Conservation (phyloP, 2,329 filamentous ascomycete genomes). For the Coniochaeta pulveracea region DNA sequence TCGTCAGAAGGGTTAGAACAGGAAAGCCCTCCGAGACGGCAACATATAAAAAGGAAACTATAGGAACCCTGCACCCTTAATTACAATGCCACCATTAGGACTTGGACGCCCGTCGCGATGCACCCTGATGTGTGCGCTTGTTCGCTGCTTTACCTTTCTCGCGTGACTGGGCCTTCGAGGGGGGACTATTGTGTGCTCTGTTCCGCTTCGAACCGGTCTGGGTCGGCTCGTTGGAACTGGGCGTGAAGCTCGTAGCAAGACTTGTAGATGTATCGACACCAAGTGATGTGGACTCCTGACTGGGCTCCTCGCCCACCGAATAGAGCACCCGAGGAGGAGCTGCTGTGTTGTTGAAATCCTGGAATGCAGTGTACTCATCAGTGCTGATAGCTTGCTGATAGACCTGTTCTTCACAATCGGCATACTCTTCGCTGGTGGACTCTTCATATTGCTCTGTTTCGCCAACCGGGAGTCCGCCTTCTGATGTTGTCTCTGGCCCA, state of each 20-base stretch:
- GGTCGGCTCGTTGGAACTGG: slow-evolving; percentile 7
- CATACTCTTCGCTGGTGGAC: slow-evolving; percentile 6
- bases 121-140: slow-evolving; percentile 5
- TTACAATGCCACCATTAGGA: too few species aligned
- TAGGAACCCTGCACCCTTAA: too few species aligned
- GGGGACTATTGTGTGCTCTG: slow-evolving; percentile 8
- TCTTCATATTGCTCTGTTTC: not conserved
- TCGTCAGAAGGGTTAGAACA: too few species aligned
- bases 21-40: too few species aligned
- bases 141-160: slow-evolving; percentile 7
- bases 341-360: slow-evolving; percentile 5
- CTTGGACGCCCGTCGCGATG: too few species aligned
- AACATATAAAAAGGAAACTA: too few species aligned
- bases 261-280: slow-evolving; percentile 8
- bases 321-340: slow-evolving; percentile 10
- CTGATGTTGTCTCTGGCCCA: slow-evolving; percentile 4
- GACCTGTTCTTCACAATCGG: slow-evolving; percentile 8
- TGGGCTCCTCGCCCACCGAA: slow-evolving; percentile 8
- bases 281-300: slow-evolving; percentile 6
- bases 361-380: slow-evolving; percentile 6
- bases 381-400: slow-evolving; percentile 7
- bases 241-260: slow-evolving; percentile 10
- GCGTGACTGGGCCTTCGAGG: slow-evolving; percentile 6
- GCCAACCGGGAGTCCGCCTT: not conserved
- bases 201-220: slow-evolving; percentile 9